phyloP scores from a whole-genome alignment of 2,329 filamentous ascomycete genomes.

The Teratosphaeria viscida region DNA sequence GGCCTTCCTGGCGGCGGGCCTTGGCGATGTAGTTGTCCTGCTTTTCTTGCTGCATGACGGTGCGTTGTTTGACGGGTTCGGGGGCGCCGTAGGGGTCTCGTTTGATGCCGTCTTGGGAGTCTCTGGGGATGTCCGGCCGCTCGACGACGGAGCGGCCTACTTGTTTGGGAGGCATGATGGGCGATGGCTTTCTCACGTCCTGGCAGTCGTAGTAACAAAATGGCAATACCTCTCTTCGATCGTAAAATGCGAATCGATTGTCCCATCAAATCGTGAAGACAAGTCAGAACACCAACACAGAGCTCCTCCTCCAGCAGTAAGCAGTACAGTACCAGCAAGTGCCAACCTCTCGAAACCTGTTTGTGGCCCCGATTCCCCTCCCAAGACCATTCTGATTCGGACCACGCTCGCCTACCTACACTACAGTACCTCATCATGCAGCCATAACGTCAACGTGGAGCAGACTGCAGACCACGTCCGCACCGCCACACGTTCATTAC shows the following conservation, averaged over 20 bases:
- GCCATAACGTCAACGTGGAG: background rate
- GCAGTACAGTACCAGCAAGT: background rate
- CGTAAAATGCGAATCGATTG: background rate
- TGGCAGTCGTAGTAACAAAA: background rate
- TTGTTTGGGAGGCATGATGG: background rate
- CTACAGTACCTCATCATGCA: background rate
- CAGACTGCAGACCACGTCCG: background rate
- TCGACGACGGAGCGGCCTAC: constrained; percentile 9
- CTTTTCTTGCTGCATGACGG: constrained; percentile 37
- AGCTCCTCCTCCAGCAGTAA: background rate
- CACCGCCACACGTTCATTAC: background rate
- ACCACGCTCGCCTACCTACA: background rate
- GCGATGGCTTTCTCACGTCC: background rate
- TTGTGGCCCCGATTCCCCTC: background rate
- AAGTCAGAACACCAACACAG: background rate
- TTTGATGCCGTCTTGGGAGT: constrained; percentile 9
- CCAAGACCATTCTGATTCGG: background rate
- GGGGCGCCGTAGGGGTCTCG: constrained; percentile 1
- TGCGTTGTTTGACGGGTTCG: constrained; percentile 26
- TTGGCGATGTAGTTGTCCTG: constrained; percentile 28
- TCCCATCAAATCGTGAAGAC: background rate
- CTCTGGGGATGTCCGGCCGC: constrained; percentile 15
- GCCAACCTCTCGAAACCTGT: background rate
- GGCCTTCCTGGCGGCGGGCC: constrained; percentile 20
- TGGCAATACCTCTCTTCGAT: background rate